A percentile compares a stretch with the other conserved stretches of the same genome.
phyloP scores from a whole-genome alignment of 1,139 yeast species.

The Candida tunisiensis region DNA sequence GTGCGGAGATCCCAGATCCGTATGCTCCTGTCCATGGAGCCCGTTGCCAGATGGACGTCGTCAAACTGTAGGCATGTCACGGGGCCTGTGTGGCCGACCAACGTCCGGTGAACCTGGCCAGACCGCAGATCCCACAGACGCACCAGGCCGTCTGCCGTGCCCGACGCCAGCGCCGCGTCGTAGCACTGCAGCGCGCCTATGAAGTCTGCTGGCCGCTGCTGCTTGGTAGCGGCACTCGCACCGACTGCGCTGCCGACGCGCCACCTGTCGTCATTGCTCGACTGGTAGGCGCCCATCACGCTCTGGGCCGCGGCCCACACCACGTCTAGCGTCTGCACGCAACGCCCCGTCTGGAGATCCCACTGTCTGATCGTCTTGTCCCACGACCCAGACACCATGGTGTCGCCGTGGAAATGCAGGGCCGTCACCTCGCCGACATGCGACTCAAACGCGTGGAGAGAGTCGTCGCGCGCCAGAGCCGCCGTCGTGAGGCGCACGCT shows the following conservation, averaged over 20 bases:
- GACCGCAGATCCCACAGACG: constrained; percentile 61
- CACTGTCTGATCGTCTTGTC: constrained; percentile 45
- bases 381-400: constrained; percentile 39
- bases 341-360: constrained; percentile 39
- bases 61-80: constrained; percentile 57
- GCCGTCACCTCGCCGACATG: constrained; percentile 53
- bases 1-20: constrained; percentile 60
- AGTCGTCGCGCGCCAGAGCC: no score
- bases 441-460: constrained; percentile 36
- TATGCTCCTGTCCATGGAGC: constrained; percentile 45
- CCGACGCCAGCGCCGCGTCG: constrained; percentile 61
- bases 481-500: constrained; percentile 9
- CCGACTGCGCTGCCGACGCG: constrained; percentile 6
- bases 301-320: constrained; percentile 31
- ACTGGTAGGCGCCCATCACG: not conserved
- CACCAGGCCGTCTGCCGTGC: constrained; percentile 60
- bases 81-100: constrained; percentile 57
- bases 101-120: constrained; percentile 48
- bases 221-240: constrained; percentile 1
- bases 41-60: constrained; percentile 42
- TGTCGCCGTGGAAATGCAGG: constrained; percentile 30
- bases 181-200: constrained; percentile 46
- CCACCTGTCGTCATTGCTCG: constrained; percentile 7
- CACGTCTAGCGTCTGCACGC: constrained; percentile 44
- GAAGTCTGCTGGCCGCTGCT: constrained; percentile 17